Conservation (phyloP, 352 stramenopile species). For the Pythium oligandrum region DNA sequence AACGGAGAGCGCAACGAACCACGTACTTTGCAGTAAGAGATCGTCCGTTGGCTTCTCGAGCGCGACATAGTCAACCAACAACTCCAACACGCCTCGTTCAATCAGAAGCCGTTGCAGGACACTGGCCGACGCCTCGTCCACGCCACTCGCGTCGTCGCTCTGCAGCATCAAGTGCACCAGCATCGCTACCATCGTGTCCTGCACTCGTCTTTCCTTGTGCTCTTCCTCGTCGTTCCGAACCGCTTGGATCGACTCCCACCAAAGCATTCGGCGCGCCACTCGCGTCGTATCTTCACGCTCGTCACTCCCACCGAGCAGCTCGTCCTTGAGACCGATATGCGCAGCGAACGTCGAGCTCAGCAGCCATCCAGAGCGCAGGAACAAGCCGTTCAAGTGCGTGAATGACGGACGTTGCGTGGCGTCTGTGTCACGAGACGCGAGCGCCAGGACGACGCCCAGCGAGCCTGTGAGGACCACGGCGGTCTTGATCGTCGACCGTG, state of each 20-base stretch:
- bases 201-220: neutral
- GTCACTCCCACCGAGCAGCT: conserved; percentile 10
- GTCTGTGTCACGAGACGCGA: neutral
- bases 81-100: conserved; percentile 16
- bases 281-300: neutral
- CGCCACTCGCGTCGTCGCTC: conserved; percentile 9
- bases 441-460: neutral
- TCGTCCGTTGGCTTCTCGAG: conserved; percentile 26
- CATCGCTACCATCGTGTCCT: conserved; percentile 10
- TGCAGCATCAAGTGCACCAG: conserved; percentile 1
- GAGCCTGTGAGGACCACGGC: conserved; percentile 4
- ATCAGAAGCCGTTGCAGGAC: conserved; percentile 25
- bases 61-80: conserved; percentile 35
- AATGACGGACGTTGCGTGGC: conserved; percentile 3
- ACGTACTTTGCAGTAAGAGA: conserved; percentile 30
- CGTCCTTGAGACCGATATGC: conserved; percentile 15
- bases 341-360: conserved; percentile 23
- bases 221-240: neutral
- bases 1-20: neutral
- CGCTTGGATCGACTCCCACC: conserved; percentile 19
- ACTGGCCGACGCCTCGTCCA: conserved; percentile 3
- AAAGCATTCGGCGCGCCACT: conserved; percentile 11
- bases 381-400: conserved; percentile 6
- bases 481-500: no score
- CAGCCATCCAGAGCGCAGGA: conserved; percentile 23